A percentile compares a stretch with the other conserved stretches of the same genome.
These are phyloP conservation scores for Geotrichum candidum DNA, from an alignment of 1,139 yeast genomes.

Conservation along the genomic window DNA sequence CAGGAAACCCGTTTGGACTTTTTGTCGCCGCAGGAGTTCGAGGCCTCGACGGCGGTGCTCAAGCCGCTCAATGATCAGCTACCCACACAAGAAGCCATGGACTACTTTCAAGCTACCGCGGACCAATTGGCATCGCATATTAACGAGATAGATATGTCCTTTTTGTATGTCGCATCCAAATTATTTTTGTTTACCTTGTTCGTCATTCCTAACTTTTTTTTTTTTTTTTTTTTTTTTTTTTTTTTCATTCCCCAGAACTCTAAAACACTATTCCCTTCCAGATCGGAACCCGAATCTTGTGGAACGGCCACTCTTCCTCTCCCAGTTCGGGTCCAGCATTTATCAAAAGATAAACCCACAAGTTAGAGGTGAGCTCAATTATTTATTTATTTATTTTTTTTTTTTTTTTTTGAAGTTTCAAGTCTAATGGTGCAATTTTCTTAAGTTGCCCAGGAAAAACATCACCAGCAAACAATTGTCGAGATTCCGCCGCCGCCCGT, in stretches of 20 bases:
- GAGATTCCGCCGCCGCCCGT: slow-evolving; percentile 15
- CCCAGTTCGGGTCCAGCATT: slow-evolving; percentile 12
- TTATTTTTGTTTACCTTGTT: neutral
- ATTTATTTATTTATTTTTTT: neutral
- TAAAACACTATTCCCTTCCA: slow-evolving; percentile 16
- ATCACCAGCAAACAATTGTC: slow-evolving; percentile 10
- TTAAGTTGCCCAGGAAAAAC: slow-evolving; percentile 12
- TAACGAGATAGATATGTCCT: slow-evolving; percentile 11
- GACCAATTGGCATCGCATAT: slow-evolving; percentile 9
- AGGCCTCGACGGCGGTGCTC: slow-evolving; percentile 6
- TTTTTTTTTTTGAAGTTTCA: neutral
- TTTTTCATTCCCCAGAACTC: slow-evolving; percentile 6
- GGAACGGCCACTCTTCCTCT: slow-evolving; percentile 9
- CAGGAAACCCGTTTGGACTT: slow-evolving; percentile 8
- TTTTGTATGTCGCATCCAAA: slow-evolving; percentile 7
- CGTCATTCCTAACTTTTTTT: neutral
- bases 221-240: neutral
- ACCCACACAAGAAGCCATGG: slow-evolving; percentile 4
- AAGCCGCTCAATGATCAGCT: slow-evolving; percentile 9
- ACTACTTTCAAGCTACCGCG: slow-evolving; percentile 5
- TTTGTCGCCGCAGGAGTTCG: slow-evolving; percentile 9
- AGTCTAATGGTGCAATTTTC: neutral
- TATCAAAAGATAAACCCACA: slow-evolving; percentile 7
- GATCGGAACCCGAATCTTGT: slow-evolving; percentile 2
- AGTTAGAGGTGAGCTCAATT: slow-evolving; percentile 7